phyloP scores from a whole-genome alignment of 768 basidiomycete genomes.

The Mrakia frigida region DNA sequence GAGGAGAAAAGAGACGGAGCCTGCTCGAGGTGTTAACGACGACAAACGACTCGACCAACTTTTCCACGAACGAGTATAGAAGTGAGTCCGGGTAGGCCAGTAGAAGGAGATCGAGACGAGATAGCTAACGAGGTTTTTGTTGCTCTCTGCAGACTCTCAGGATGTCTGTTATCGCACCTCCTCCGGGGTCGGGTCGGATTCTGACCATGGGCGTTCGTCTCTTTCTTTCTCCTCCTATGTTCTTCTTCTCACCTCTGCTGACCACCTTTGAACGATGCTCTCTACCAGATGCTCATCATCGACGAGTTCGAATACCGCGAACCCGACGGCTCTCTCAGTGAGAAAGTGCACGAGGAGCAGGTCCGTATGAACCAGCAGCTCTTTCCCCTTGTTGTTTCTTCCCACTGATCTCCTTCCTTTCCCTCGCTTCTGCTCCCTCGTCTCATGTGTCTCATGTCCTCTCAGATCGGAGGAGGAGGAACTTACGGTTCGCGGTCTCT shows the following conservation, averaged over 20 bases:
- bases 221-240: background rate
- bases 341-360: constrained; percentile 51
- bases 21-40: no score
- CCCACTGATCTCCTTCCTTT: background rate
- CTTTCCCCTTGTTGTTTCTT: background rate
- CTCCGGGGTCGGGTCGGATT: constrained; percentile 11
- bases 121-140: background rate
- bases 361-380: constrained; percentile 41
- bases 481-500: constrained; percentile 44
- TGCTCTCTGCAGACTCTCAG: background rate
- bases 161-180: background rate
- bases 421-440: background rate
- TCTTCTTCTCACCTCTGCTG: background rate
- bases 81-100: background rate
- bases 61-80: no score
- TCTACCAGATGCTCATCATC: constrained; percentile 75
- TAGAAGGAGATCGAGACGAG: background rate
- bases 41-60: no score
- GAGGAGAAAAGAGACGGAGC: constrained; percentile 1
- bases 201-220: constrained; percentile 14
- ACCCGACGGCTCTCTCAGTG: constrained; percentile 54
- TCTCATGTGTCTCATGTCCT: background rate
- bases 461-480: constrained; percentile 81
- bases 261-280: background rate
- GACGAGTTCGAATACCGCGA: constrained; percentile 68